Base-by-base conservation (phyloP, 495 filamentous ascomycete species). In the Aspergillus kassunensis region DNA sequence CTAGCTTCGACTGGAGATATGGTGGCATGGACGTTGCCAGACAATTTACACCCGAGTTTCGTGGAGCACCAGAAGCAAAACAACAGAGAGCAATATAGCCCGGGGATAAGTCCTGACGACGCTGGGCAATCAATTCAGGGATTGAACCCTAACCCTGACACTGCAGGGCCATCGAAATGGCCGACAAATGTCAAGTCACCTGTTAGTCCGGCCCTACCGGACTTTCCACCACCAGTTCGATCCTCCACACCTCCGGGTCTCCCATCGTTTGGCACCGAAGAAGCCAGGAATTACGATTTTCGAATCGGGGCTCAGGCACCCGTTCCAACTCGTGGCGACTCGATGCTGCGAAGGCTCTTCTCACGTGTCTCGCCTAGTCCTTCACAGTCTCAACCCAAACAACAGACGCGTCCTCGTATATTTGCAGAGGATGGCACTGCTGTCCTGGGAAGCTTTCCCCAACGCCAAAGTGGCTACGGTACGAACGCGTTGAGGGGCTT, bases 191-290 rank as follows among this genome's bases (percentile, higher is more conserved):
- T 61, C 6, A 40, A 51, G 3, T 64, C 65, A 4, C 60, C 64
- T n/a, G 62, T 67, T 7, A 55, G 50, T 10, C 61, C 66, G n/a
- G 43, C 59, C 23, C 55, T 60, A 21, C 76, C 76, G 8, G 51
- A 29, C 27, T 69, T 64, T 44, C 71, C 72, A 35, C 71, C 74
- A 21, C 74, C 74, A 6, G 54, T 56, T 24, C 60, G 76, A 49
- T 48, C 58, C 9, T 70, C 73, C 5, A 79, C 76, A 8, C 76
- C 76, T 23, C 73, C 74, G 2, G 72, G 75, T 2, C 54, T 79
- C 30, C 76, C 76, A 1, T 72, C 71, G 1, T 79, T 79, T 49
- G 68, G 70, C 23, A 68, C 69, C 10, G 64, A 60, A 16, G 73
- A 76, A 58, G 76, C 76, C 6, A 49, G 74, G 7, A 53, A 55